Evolutionary conservation across 176 grass and related monocot species (phyloP), one percentile per base, ranked within the genome.

Genomic region (Juncus effusus): DNA sequence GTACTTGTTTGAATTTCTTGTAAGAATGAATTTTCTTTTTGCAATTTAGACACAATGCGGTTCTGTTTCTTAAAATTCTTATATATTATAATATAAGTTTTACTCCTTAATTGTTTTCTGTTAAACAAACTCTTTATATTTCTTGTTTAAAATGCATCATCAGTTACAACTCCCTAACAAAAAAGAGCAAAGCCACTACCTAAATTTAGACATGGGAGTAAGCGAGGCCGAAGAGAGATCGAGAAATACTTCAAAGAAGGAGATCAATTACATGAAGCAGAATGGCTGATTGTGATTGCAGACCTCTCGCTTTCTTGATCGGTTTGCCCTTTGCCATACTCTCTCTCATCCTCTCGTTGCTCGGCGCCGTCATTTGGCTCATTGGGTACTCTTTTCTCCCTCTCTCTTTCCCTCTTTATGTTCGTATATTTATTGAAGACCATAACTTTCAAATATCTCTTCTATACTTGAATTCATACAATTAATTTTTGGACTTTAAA

Each of bases 241-340:
- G 54, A 47, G 52, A 40, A n/a, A 56, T 69, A 54, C 41, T 54
- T 35, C 37, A 40, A 16, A 49, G 12, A 54, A 69, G 55, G 11
- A 56, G 7, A 71, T 42, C 42, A 40, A 56, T 1, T 13, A 52
- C 38, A 57, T 6, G 54, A 55, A 72, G n/a, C 40, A 28, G 19
- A 56, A 79, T 79, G 81, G 76, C 51, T 50, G 83, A 74, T 37
- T 90, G 83, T 50, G 83, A 74, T 37, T 90, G 83, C 73, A 69
- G 79, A 45, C 83, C 83, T 55, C 56, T 90, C 10, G 87, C 71
- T 40, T 90, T 77, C 67, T 56, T 90, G 44, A 56, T 90, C 2
- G 82, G 82, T 41, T 79, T 86, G 49, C 82, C 79, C 56, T 90
- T 90, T 70, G 83, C 83, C 50, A 60, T 86, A 13, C 51, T 90